Percentiles rank a stretch among this genome's conserved stretches.
phyloP scores from a whole-genome alignment of 2,329 filamentous ascomycete species.

The Aspergillus neotritici region DNA sequence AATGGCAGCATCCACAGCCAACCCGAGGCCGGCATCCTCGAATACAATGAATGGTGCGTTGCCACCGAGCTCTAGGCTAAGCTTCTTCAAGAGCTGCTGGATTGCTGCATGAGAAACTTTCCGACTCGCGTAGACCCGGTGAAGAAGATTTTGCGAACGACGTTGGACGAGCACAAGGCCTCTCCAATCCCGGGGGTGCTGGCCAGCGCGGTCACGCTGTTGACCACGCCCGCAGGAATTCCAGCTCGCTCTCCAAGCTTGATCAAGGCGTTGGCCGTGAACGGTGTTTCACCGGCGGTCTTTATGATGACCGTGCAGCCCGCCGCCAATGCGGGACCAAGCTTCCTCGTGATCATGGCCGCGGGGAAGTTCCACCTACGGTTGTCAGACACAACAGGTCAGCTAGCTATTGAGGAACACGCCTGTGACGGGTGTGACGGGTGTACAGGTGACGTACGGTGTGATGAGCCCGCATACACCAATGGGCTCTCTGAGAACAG shows the following conservation, averaged over 20 bases:
- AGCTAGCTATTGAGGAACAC: no score
- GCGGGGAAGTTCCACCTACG: no score
- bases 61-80: slow-evolving; percentile 20
- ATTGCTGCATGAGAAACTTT: slow-evolving; percentile 13
- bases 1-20: slow-evolving; percentile 7
- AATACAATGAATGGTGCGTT: slow-evolving; percentile 23
- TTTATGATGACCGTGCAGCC: slow-evolving; percentile 6
- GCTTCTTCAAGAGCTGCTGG: slow-evolving; percentile 14
- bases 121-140: slow-evolving; percentile 17
- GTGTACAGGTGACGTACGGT: no score
- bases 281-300: slow-evolving; percentile 3
- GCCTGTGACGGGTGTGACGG: no score
- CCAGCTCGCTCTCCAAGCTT: slow-evolving; percentile 2
- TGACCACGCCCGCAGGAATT: slow-evolving; percentile 38
- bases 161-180: no score
- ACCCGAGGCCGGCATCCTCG: slow-evolving; percentile 18
- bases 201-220: slow-evolving; percentile 53
- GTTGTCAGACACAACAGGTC: no score
- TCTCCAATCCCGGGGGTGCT: slow-evolving; percentile 39
- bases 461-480: no score
- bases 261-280: not conserved
- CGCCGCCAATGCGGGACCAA: no score
- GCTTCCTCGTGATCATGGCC: no score
- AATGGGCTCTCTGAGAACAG: no score
- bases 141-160: slow-evolving; percentile 19